Base-by-base conservation (phyloP, 2,329 filamentous ascomycete genomes). In the Aspergillus sp. region DNA sequence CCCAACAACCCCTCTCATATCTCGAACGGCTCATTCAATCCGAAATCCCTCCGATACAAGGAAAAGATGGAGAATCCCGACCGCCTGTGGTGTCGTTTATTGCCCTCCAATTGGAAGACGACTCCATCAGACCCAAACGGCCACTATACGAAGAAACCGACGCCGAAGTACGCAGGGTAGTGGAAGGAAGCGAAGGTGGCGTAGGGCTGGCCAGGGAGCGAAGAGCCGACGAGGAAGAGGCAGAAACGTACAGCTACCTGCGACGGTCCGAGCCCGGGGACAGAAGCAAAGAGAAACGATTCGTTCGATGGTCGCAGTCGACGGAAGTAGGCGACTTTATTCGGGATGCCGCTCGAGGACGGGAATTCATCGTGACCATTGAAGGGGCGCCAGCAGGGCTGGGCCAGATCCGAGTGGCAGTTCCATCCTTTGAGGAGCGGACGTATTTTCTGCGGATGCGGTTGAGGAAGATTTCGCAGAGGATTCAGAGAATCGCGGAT, bases 241-340 rank as follows among this genome's bases (percentile, higher is more conserved):
- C 19, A 4, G 85, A 87, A 35, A 81, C 79, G 0, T 90, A 88
- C 59, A 85, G 80, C 28, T 85, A 86, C 0, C 74, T 83, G 1
- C 86, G 86, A 2, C 82, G 48, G 19, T 47, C 48, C 1, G 46
- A 53, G 42, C 46, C 48, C 13, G 52, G 52, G 5, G 43, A 50
- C 19, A 39, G 46, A 6, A 49, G 48, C 11, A 32, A 51, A 28
- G 49, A 57, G 11, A 51, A 62, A 19, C 78, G 81, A 42, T 93
- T 91, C 71, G 88, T 95, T 2, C 83, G 89, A 28, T 96, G 90
- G 90, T 90, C 85, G 36, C 82, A 83, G 34, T 88, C 84, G 28
- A 95, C 90, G 1, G 90, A 96, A 62, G 86, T 96, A 29, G 90
- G 90, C 7, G 90, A 95, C 68, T 96, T 96, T 60, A 93, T 96